A percentile compares a stretch with the other conserved stretches of the same genome.
Evolutionary conservation across 2,329 filamentous ascomycete genomes (phyloP).

Genomic region (Ceratocystis harringtonii): DNA sequence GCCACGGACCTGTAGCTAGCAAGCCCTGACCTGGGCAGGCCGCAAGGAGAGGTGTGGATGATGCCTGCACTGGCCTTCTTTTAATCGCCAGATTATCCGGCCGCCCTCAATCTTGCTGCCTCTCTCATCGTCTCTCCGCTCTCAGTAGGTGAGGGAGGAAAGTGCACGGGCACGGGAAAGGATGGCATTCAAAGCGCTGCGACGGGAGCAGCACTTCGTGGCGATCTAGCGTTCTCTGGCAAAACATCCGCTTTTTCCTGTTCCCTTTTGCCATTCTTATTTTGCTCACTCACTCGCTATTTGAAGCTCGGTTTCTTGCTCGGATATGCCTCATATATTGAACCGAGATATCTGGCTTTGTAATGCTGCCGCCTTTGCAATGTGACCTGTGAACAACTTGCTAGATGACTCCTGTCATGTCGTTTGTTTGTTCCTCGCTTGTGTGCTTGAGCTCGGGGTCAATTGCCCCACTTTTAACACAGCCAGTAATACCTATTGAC

Average conservation of each 20-base stretch:
- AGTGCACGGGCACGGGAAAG: constrained; percentile 3
- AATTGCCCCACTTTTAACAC: not conserved
- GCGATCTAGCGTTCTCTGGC: constrained; percentile 1
- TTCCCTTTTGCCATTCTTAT: too few relatives aligned
- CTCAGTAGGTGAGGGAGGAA: not conserved
- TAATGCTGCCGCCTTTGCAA: too few relatives aligned
- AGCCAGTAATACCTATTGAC: not conserved
- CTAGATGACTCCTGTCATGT: not conserved
- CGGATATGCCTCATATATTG: too few relatives aligned
- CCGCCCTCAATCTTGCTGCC: too few relatives aligned
- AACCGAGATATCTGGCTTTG: too few relatives aligned
- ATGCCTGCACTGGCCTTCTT: too few relatives aligned
- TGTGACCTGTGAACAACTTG: not conserved
- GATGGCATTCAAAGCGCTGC: not conserved
- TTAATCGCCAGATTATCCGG: too few relatives aligned
- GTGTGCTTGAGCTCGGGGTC: not conserved
- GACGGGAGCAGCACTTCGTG: not conserved
- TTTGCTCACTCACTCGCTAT: not conserved
- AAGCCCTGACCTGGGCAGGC: too few relatives aligned
- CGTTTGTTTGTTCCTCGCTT: not conserved
- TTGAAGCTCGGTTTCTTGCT: not conserved
- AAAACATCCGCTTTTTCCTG: not conserved
- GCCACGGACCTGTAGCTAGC: too few relatives aligned
- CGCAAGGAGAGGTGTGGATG: too few relatives aligned
- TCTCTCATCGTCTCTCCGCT: too few relatives aligned